A percentile compares a stretch with the other conserved stretches of the same genome.
phyloP scores from a whole-genome alignment of 345 rosid genomes.

The Orychophragmus violaceus region DNA sequence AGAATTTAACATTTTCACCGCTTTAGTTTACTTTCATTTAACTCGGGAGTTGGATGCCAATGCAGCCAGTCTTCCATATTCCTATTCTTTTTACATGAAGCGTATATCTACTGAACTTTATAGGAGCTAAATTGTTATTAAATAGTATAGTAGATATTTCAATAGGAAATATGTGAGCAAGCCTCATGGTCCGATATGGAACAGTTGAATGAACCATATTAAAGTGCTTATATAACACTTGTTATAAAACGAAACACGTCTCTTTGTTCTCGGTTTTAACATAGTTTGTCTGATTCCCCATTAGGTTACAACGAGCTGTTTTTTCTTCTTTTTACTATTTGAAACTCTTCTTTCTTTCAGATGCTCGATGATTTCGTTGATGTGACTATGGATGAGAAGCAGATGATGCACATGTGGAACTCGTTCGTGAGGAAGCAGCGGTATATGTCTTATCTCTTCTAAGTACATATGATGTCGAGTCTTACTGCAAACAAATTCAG shows the following conservation, averaged over 20 bases:
- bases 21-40: neutral
- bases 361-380: constrained; percentile 99
- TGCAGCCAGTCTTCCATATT: constrained; percentile 2
- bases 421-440: constrained; percentile 95
- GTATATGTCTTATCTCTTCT: constrained; percentile 40
- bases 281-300: neutral
- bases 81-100: neutral
- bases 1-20: neutral
- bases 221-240: neutral
- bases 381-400: constrained; percentile 94
- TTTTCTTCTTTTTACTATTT: neutral
- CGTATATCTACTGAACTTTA: constrained; percentile 7
- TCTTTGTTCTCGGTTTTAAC: neutral
- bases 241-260: neutral
- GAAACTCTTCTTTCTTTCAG: constrained; percentile 40
- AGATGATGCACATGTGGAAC: constrained; percentile 98
- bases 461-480: constrained; percentile 4
- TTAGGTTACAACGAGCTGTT: no score
- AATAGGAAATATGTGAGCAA: constrained; percentile 10
- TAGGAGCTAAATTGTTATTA: neutral
- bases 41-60: neutral
- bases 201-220: constrained; percentile 6
- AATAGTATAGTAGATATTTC: neutral
- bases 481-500: neutral
- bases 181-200: neutral